phyloP scores from a whole-genome alignment of 2,329 filamentous ascomycete species.

The Penicillium sp. region DNA sequence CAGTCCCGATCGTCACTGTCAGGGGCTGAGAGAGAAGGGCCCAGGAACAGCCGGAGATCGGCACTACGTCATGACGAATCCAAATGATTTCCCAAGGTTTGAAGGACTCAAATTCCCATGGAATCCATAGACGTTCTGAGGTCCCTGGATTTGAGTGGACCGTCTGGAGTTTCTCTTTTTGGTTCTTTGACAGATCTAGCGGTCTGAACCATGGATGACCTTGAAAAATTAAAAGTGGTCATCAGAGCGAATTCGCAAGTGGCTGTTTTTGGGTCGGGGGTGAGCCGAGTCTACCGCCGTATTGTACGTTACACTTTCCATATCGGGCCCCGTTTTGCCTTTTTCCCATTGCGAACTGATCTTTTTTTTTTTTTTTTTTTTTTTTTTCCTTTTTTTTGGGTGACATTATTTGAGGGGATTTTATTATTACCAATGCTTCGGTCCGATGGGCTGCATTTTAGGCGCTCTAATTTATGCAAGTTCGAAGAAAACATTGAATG shows the following conservation, averaged over 20 bases:
- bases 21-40: slow-evolving; percentile 7
- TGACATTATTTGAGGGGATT: not conserved
- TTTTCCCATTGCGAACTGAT: not conserved
- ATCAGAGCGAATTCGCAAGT: not conserved
- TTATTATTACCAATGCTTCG: not conserved
- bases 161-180: not conserved
- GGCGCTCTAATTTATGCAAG: not conserved
- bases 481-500: not conserved
- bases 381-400: too few species aligned
- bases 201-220: slow-evolving; percentile 1
- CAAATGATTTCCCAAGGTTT: not conserved
- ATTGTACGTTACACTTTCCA: not conserved
- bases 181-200: slow-evolving; percentile 1
- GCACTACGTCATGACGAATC: slow-evolving; percentile 3
- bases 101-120: not conserved
- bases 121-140: not conserved
- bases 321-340: not conserved
- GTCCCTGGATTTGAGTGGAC: not conserved
- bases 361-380: not conserved
- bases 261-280: slow-evolving; percentile 5
- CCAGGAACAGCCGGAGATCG: slow-evolving; percentile 3
- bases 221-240: not conserved
- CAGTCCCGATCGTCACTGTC: slow-evolving; percentile 16
- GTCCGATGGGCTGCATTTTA: not conserved
- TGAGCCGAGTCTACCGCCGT: slow-evolving; percentile 3